Base-by-base conservation (phyloP, 257 asterid genomes). In the Cordia subcordata region DNA sequence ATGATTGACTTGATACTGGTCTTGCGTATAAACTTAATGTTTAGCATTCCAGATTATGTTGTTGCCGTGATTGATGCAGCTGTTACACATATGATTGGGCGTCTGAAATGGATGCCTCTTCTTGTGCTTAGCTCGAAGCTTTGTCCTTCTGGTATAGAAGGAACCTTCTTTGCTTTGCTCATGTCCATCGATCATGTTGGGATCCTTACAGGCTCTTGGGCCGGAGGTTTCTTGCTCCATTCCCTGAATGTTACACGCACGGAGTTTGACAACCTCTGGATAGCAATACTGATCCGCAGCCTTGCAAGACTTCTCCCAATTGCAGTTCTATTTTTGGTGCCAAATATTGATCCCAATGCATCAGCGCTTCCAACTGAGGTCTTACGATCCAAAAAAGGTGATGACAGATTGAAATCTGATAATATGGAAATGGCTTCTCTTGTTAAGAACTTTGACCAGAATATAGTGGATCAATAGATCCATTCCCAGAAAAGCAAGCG, bases 101-200 rank as follows among this genome's bases (percentile, higher is more conserved):
- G 95, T 14, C 77, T 90, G 27, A 87, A 87, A 60, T 90, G 98
- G 98, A 90, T 87, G 98, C 98, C 98, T 4, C 96, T 87, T 55
- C 94, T 87, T 16, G 96, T 90, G 42, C 79, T 90, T 20, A 90
- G 89, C 65, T 77, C 96, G 10, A 87, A 79, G 81, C 79, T 90
- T 13, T 90, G 98, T 64, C 98, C 98, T 33, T 70, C 87, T 5
- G 98, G 98, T 58, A 85, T 90, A 0, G 96, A 90, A 61, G 98
- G 98, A 65, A 87, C 96, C 0, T 85, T 90, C 62, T 90, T 90
- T n/a, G 96, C 96, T 35, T 65, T 90, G 73, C 85, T 90, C 32
- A 90, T 87, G 96, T 87, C 96, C 0, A 90, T 87, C 11, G 98
- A 90, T 49, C 88, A 90, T 53, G 71, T 86, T 12, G 98, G 96